Percentiles rank a stretch among this genome's conserved stretches.
phyloP scores from a whole-genome alignment of 2,329 filamentous ascomycete genomes.

The Ustulina deusta region DNA sequence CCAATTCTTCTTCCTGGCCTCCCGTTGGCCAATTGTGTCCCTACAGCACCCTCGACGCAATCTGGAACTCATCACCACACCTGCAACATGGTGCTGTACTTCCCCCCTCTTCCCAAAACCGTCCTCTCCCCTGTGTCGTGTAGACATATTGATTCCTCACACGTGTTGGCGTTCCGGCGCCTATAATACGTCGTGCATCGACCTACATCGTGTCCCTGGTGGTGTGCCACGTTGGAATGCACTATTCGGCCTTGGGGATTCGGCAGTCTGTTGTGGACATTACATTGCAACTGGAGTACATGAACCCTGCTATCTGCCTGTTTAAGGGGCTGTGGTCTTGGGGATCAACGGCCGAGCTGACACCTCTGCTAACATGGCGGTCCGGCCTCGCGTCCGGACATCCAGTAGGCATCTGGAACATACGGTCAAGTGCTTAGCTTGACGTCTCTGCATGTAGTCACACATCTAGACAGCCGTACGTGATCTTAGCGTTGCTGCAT shows the following conservation, averaged over 20 bases:
- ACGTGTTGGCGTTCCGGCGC: constrained; percentile 34
- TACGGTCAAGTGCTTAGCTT: constrained; percentile 11
- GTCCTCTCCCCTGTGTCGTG: neutral
- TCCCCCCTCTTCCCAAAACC: neutral
- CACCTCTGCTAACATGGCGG: neutral
- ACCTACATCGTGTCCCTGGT: constrained; percentile 16
- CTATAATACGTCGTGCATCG: constrained; percentile 29
- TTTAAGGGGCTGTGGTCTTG: constrained; percentile 25
- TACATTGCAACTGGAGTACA: neutral
- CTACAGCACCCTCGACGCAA: constrained; percentile 17
- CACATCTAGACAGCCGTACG: constrained; percentile 30
- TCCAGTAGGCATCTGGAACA: neutral
- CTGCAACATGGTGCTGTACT: constrained; percentile 12
- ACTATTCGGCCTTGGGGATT: constrained; percentile 26
- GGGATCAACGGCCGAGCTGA: neutral
- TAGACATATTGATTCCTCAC: constrained; percentile 32
- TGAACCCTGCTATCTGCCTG: constrained; percentile 24
- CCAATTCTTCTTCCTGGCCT: constrained; percentile 22
- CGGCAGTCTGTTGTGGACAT: constrained; percentile 20
- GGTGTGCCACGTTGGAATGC: constrained; percentile 34
- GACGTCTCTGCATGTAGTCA: constrained; percentile 9
- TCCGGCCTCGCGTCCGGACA: neutral
- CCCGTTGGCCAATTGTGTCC: constrained; percentile 23
- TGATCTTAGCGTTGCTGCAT: constrained; percentile 28
- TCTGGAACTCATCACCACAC: constrained; percentile 31